These are phyloP conservation scores for Ganoderma sinense DNA, from an alignment of 1,284 basidiomycete genomes.

Conservation along the genomic window DNA sequence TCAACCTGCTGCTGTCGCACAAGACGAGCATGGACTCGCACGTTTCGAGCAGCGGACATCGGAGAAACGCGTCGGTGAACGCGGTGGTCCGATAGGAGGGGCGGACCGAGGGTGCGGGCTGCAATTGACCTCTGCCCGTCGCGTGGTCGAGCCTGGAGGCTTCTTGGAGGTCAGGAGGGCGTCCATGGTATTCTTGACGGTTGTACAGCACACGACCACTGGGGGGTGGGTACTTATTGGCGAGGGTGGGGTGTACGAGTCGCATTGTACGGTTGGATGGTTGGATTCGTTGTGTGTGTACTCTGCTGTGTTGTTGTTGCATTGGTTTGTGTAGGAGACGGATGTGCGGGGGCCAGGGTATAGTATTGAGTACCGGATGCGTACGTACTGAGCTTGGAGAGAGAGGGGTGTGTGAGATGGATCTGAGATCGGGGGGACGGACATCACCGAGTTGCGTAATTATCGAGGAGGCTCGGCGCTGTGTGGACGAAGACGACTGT, in stretches of 20 bases:
- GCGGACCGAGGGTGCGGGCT: slow-evolving; percentile 10
- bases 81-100: slow-evolving; percentile 49
- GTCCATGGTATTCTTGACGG: background rate
- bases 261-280: background rate
- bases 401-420: background rate
- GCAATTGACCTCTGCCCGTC: background rate
- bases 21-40: slow-evolving; percentile 51
- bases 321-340: slow-evolving; percentile 18
- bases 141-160: background rate
- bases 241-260: slow-evolving; percentile 15
- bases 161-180: background rate
- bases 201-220: slow-evolving; percentile 6
- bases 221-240: slow-evolving; percentile 1
- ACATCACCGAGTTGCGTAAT: slow-evolving; percentile 12
- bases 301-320: slow-evolving; percentile 33
- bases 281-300: slow-evolving; percentile 29
- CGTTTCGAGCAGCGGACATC: slow-evolving; percentile 50
- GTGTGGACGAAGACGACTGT: background rate
- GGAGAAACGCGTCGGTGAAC: slow-evolving; percentile 68
- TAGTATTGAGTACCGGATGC: slow-evolving; percentile 9
- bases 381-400: background rate
- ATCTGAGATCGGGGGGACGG: slow-evolving; percentile 9
- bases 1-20: slow-evolving; percentile 62
- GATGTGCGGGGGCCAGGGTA: background rate
- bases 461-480: too few relatives aligned